Evolutionary conservation across 1,284 basidiomycete species (phyloP).

Genomic region (Austroboletus niveus): DNA sequence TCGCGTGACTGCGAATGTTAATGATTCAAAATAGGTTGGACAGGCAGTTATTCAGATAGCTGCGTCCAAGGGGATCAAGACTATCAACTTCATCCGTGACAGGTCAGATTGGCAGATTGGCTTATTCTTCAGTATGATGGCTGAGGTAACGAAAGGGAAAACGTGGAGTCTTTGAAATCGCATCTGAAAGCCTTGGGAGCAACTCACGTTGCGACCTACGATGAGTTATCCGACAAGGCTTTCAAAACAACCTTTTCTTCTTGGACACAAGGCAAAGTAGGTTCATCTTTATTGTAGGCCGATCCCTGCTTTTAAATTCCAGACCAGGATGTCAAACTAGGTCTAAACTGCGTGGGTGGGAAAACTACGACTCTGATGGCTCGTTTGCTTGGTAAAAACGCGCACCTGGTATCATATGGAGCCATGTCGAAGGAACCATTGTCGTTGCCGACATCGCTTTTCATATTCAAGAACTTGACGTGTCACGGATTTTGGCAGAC

Average conservation of each 20-base stretch:
- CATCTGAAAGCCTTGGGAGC: conserved; percentile 63
- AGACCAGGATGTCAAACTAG: conserved; percentile 56
- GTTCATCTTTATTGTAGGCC: background rate
- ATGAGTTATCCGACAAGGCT: conserved; percentile 58
- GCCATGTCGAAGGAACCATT: conserved; percentile 86
- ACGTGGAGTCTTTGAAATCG: conserved; percentile 49
- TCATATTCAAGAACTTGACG: conserved; percentile 80
- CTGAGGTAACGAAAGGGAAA: conserved; percentile 39
- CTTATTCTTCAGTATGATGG: background rate
- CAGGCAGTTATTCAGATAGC: conserved; percentile 83
- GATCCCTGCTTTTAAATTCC: background rate
- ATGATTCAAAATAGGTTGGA: conserved; percentile 51
- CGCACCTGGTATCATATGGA: conserved; percentile 81
- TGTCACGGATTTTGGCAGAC: conserved; percentile 77
- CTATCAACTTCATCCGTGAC: conserved; percentile 75
- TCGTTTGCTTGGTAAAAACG: conserved; percentile 59
- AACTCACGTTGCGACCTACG: conserved; percentile 72
- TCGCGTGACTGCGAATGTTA: background rate
- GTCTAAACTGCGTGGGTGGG: conserved; percentile 80
- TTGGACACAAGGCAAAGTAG: conserved; percentile 60
- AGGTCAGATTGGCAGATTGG: conserved; percentile 41
- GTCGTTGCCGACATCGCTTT: conserved; percentile 70
- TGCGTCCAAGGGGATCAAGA: conserved; percentile 61
- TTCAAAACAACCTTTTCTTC: conserved; percentile 51
- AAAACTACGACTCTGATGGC: conserved; percentile 66